Evolutionary conservation across 345 rosid species (phyloP), one percentile per base, ranked within the genome.

Genomic region (Brassica carinata): DNA sequence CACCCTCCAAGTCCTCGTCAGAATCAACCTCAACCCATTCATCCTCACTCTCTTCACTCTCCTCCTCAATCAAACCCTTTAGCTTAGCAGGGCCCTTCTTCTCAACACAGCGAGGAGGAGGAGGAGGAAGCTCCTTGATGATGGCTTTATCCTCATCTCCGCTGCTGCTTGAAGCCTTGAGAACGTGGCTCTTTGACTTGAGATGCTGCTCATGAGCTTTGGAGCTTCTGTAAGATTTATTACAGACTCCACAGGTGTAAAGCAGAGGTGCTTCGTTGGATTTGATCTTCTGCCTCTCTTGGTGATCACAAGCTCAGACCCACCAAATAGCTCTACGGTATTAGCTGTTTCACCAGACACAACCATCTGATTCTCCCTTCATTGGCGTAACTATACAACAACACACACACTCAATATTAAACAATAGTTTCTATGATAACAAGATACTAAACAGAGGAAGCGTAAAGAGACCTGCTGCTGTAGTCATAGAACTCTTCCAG

Each of bases 401-500:
- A 45, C 14, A 73, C 64, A 34, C 71, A 34, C 71, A 68, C 2
- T 58, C 48, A 43, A 31, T 23, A 77, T 51, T 2, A 79, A 29
- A 67, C 27, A 38, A 8, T 10, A 38, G 45, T 70, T 29, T 29
- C 33, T 29, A 29, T 5, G n/a, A 9, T 45, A 1, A 5, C 4
- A n/a, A 26, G 62, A 29, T 53, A 34, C 3, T 11, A 68, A 18
- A 36, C 17, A 64, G 19, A 18, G 61, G 3, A 64, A 69, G 68
- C 63, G 5, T 30, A 48, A 29, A 48, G 55, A 38, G 43, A 38
- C 98, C 99, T 96, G 97, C 97, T 90, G 77, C 91, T 85, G 77
- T 93, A 96, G 84, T 96, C 99, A 65, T 96, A 96, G 75, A 96
- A 96, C 74, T 96, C 98, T 80, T 96, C 98, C 45, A 96, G 84